A percentile compares a stretch with the other conserved stretches of the same genome.
Evolutionary conservation across 176 grass and related monocot genomes (phyloP).

Genomic region (Saccharum officinarum): DNA sequence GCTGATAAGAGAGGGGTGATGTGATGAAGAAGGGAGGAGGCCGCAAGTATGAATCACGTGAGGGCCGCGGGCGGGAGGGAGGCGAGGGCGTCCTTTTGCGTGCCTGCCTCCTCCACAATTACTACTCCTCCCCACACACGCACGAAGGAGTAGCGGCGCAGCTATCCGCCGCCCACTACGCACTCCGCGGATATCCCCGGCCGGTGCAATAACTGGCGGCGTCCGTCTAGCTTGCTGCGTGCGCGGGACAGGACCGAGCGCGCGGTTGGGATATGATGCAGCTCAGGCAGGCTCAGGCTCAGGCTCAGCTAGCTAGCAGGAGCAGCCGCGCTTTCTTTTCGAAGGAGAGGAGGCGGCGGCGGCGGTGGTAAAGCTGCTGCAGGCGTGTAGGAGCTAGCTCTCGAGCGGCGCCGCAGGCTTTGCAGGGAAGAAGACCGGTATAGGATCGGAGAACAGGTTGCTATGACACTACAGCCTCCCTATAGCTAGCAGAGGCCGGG

Average conservation of each 20-base stretch:
- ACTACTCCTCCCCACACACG: background rate
- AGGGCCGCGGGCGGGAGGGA: background rate
- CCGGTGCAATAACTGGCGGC: conserved; percentile 33
- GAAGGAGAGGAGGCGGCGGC: background rate
- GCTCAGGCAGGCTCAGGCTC: background rate
- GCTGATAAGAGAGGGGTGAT: background rate
- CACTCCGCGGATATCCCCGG: background rate
- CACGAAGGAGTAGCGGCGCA: background rate
- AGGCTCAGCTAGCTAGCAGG: background rate
- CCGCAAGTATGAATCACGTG: conserved; percentile 40
- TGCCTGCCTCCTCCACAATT: conserved; percentile 35
- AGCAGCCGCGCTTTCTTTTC: background rate
- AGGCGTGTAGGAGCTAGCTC: background rate
- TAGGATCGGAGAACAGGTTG: conserved; percentile 22
- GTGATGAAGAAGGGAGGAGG: background rate
- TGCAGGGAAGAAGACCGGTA: background rate
- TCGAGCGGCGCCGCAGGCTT: conserved; percentile 15
- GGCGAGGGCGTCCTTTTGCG: conserved; percentile 37
- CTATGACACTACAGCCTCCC: background rate
- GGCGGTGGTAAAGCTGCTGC: background rate
- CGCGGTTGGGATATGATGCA: too few species aligned
- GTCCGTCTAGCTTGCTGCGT: conserved; percentile 1
- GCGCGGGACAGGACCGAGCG: background rate
- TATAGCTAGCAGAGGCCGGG: conserved; percentile 6
- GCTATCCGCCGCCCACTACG: conserved; percentile 13